A percentile compares a stretch with the other conserved stretches of the same genome.
Evolutionary conservation across 257 asterid genomes (phyloP).

Genomic region (Paraleonurus japonicus): DNA sequence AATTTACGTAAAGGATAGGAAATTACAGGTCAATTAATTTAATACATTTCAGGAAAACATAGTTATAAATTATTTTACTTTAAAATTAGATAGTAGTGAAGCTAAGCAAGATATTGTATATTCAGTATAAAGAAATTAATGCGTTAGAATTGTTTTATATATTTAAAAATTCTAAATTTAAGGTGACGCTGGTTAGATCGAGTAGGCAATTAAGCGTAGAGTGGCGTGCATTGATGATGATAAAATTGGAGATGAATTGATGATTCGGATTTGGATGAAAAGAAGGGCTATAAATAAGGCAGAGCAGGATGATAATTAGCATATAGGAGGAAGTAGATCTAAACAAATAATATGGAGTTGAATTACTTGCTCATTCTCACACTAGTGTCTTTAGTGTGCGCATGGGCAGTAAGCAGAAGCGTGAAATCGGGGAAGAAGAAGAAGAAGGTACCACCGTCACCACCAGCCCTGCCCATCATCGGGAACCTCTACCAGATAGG

Average conservation of each 20-base stretch:
- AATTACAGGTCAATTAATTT: too few relatives aligned
- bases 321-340: neutral
- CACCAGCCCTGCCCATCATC: conserved; percentile 35
- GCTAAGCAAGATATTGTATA: too few relatives aligned
- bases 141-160: too few relatives aligned
- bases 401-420: neutral
- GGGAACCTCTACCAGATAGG: conserved; percentile 44
- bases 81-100: too few relatives aligned
- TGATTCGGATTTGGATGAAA: neutral
- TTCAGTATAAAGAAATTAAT: too few relatives aligned
- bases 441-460: conserved; percentile 31
- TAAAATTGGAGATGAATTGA: neutral
- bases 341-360: neutral
- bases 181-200: too few relatives aligned
- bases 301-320: neutral
- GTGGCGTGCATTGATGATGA: neutral
- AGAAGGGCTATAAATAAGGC: neutral
- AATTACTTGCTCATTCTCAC: neutral
- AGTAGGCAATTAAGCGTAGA: neutral
- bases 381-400: neutral
- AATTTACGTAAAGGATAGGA: too few relatives aligned
- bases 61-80: too few relatives aligned
- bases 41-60: too few relatives aligned
- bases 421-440: neutral
- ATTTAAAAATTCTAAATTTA: too few relatives aligned